Evolutionary conservation across 2,329 filamentous ascomycete species (phyloP).

Genomic region (Aspergillus oerlinghausenensis): DNA sequence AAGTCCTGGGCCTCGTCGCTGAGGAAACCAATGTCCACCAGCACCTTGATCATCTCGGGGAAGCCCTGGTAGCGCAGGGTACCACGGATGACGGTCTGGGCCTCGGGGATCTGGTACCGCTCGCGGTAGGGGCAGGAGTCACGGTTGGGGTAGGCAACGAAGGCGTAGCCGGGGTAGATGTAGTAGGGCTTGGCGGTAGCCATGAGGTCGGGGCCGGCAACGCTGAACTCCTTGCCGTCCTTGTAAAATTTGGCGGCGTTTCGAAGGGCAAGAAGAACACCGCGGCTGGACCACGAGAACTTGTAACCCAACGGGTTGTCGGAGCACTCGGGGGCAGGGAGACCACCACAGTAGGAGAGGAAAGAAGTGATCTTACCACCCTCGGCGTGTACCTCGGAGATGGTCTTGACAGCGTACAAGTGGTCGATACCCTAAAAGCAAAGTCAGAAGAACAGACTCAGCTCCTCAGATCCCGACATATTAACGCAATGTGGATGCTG

Average conservation of each 20-base stretch:
- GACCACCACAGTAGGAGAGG: slow-evolving; percentile 78
- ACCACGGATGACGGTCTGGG: slow-evolving; percentile 76
- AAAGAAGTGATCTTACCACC: slow-evolving; percentile 84
- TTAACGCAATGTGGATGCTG: neutral
- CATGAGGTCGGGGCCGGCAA: slow-evolving; percentile 71
- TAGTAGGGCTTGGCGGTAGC: slow-evolving; percentile 80
- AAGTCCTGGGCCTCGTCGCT: slow-evolving; percentile 62
- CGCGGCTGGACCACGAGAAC: slow-evolving; percentile 76
- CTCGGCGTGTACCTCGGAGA: slow-evolving; percentile 62
- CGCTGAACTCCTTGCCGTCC: slow-evolving; percentile 68
- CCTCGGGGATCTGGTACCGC: slow-evolving; percentile 88
- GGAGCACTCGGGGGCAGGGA: slow-evolving; percentile 68
- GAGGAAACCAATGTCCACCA: slow-evolving; percentile 89
- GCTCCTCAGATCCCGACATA: neutral
- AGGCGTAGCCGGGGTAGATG: slow-evolving; percentile 83
- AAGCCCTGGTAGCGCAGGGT: slow-evolving; percentile 86
- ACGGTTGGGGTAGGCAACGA: slow-evolving; percentile 90
- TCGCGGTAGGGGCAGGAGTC: slow-evolving; percentile 84
- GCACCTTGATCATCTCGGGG: slow-evolving; percentile 80
- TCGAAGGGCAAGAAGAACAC: slow-evolving; percentile 79
- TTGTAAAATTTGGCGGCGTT: slow-evolving; percentile 82
- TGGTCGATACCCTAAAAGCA: slow-evolving; percentile 38
- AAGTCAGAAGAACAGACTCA: neutral
- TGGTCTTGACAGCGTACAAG: slow-evolving; percentile 78
- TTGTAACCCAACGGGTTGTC: slow-evolving; percentile 93